These are phyloP conservation scores for Elsinoe australis DNA, from an alignment of 2,329 filamentous ascomycete genomes.

Conservation along the genomic window DNA sequence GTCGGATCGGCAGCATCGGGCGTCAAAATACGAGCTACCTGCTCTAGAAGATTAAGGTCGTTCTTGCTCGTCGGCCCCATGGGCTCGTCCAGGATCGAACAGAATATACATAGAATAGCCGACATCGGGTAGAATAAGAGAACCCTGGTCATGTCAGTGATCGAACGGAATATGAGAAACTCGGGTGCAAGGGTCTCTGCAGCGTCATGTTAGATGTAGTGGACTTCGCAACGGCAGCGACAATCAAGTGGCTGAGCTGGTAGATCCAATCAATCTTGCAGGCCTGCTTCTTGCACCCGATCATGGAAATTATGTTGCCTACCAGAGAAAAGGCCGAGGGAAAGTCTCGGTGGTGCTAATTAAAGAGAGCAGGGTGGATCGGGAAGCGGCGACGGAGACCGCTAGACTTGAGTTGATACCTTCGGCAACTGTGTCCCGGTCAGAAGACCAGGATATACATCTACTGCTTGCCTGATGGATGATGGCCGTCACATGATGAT, in stretches of 20 bases:
- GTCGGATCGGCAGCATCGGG: not conserved
- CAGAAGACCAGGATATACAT: conserved; percentile 32
- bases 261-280: too few relatives aligned
- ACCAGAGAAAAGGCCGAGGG: conserved; percentile 46
- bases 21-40: conserved; percentile 4
- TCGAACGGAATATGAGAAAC: too few relatives aligned
- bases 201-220: too few relatives aligned
- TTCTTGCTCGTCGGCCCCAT: not conserved
- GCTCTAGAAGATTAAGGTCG: conserved; percentile 1
- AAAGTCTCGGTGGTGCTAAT: conserved; percentile 36
- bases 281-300: too few relatives aligned
- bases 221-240: too few relatives aligned
- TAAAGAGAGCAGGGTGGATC: conserved; percentile 48
- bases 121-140: conserved; percentile 51
- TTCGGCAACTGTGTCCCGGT: conserved; percentile 33
- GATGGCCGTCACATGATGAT: conserved; percentile 48
- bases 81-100: conserved; percentile 39
- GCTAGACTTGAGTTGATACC: conserved; percentile 48
- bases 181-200: too few relatives aligned
- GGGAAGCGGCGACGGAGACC: conserved; percentile 49
- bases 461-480: conserved; percentile 51
- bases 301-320: too few relatives aligned
- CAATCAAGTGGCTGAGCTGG: too few relatives aligned
- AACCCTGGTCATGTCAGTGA: too few relatives aligned
- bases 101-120: conserved; percentile 49